Percentiles rank a stretch among this genome's conserved stretches.
These are phyloP conservation scores for Diutina ranongensis DNA, from an alignment of 1,139 yeast species.

Conservation along the genomic window DNA sequence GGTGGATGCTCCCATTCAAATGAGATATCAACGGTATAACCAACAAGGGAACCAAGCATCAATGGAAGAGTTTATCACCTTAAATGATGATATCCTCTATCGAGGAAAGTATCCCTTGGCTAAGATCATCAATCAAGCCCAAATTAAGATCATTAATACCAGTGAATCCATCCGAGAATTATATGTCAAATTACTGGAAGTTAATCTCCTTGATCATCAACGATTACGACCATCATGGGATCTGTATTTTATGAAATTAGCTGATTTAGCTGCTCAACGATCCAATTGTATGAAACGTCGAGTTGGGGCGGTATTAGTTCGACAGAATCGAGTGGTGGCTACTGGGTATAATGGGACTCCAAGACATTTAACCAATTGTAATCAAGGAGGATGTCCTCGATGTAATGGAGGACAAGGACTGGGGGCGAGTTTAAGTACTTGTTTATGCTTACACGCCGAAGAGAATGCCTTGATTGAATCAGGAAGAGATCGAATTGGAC, in stretches of 20 bases:
- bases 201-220: slow-evolving; percentile 43
- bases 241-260: slow-evolving; percentile 84
- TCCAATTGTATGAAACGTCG: slow-evolving; percentile 95
- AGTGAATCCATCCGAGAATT: slow-evolving; percentile 36
- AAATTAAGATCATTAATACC: slow-evolving; percentile 52
- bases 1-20: slow-evolving; percentile 59
- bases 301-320: slow-evolving; percentile 90
- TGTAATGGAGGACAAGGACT: slow-evolving; percentile 68
- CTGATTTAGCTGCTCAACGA: slow-evolving; percentile 84
- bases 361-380: slow-evolving; percentile 74
- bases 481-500: slow-evolving; percentile 69
- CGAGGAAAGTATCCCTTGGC: slow-evolving; percentile 17
- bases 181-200: slow-evolving; percentile 36
- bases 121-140: slow-evolving; percentile 45
- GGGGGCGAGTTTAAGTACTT: slow-evolving; percentile 55
- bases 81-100: slow-evolving; percentile 10
- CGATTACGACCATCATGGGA: slow-evolving; percentile 94
- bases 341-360: slow-evolving; percentile 99
- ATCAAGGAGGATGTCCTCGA: slow-evolving; percentile 88
- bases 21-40: slow-evolving; percentile 40
- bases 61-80: slow-evolving; percentile 18
- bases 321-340: slow-evolving; percentile 78
- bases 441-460: slow-evolving; percentile 92
- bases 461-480: slow-evolving; percentile 93
- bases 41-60: slow-evolving; percentile 13